Conservation (phyloP, 2,329 filamentous ascomycete species). For the Clathrospora elynae region DNA sequence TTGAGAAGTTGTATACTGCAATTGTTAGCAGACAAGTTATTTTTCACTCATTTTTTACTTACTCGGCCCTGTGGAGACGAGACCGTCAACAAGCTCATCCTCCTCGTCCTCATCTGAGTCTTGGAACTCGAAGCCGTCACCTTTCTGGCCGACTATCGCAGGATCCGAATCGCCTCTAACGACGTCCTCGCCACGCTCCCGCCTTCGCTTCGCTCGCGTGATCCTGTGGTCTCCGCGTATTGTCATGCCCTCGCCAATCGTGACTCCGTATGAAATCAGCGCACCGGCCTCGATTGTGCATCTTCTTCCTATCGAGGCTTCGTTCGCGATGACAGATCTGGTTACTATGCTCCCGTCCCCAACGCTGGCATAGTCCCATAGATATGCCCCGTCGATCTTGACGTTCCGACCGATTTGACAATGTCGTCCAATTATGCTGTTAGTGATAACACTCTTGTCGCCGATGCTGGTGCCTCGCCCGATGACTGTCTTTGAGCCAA, state of each 20-base stretch:
- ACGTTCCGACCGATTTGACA: slow-evolving; percentile 89
- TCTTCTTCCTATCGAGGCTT: slow-evolving; percentile 71
- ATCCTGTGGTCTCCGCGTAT: slow-evolving; percentile 53
- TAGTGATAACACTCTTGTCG: slow-evolving; percentile 69
- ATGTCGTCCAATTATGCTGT: slow-evolving; percentile 80
- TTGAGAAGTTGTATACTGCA: slow-evolving; percentile 58
- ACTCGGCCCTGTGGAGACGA: slow-evolving; percentile 45
- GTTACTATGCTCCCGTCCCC: slow-evolving; percentile 74
- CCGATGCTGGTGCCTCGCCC: slow-evolving; percentile 78
- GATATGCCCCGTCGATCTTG: slow-evolving; percentile 75
- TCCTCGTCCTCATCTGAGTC: slow-evolving; percentile 67
- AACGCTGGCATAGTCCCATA: slow-evolving; percentile 85
- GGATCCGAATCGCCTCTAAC: slow-evolving; percentile 51
- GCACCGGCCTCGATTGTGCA: slow-evolving; percentile 73
- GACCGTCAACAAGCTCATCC: slow-evolving; percentile 57
- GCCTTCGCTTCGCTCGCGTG: slow-evolving; percentile 54
- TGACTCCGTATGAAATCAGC: slow-evolving; percentile 79
- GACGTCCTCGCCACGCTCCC: slow-evolving; percentile 51
- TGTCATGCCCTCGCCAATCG: slow-evolving; percentile 66
- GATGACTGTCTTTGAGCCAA: slow-evolving; percentile 73
- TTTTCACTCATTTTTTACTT: slow-evolving; percentile 15
- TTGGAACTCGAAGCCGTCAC: slow-evolving; percentile 65
- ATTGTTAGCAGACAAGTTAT: slow-evolving; percentile 20
- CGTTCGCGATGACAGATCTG: slow-evolving; percentile 76
- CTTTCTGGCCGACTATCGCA: slow-evolving; percentile 61